Base-by-base conservation (phyloP, 352 stramenopile species). In the Phytopythium vexans region DNA sequence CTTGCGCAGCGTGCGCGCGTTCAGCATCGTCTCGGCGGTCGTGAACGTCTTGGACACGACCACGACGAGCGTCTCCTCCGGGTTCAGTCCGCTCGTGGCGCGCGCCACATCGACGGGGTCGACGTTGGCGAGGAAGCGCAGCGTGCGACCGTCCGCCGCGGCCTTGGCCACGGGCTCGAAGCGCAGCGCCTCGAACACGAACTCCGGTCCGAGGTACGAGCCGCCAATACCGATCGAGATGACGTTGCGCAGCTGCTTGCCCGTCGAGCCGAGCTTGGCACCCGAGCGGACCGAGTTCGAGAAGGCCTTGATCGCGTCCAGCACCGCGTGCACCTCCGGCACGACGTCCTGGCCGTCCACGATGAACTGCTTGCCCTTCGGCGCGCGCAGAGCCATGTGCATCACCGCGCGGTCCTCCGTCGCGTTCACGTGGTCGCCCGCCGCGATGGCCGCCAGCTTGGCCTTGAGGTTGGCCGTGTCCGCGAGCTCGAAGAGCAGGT, bases 11-110 rank as follows among this genome's bases (percentile, higher is more conserved):
- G 94, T 98, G 52, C 92, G 81, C 27, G 97, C 96, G 70, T 99
- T 99, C 21, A 98, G 86, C 97, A 99, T 99, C 34, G 97, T 99
- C 78, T 99, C 97, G 14, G 96, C 94, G 6, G 97, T 99, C 10
- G 96, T 99, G 69, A 99, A 99, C 2, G 95, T 99, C 77, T 99
- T 99, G 60, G 86, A 98, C 38, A 98, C 95, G 48, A 99, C 88
- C 39, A 99, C 81, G 41, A 99, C 89, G 6, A 99, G 72, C 3
- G 97, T 99, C 47, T 94, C 87, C 67, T 98, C 96, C 0, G 96
- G 89, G 77, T 99, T 83, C 6, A 98, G 73, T n/a, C 93, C 89
- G 41, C 69, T 60, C 3, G 90, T 97, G 37, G 80, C 86, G 43
- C 95, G 76, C 33, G 90, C 89, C 12, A 98, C 92, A 68, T 99